Base-by-base conservation (phyloP, 768 basidiomycete species). In the Leccinellum luteum region DNA sequence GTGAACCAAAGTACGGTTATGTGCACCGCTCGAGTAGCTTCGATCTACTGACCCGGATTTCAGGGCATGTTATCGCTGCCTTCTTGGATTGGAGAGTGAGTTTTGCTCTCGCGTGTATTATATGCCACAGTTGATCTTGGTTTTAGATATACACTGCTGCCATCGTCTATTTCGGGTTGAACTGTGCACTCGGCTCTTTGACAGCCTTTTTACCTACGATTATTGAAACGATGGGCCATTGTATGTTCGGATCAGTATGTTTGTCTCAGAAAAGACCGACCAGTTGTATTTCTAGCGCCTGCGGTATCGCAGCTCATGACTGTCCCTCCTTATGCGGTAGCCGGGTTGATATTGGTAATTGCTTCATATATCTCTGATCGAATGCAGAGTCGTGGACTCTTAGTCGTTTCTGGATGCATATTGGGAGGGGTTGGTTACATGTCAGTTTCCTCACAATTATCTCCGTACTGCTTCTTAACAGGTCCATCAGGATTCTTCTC, bases 131-230 rank as follows among this genome's bases (percentile, higher is more conserved):
- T 54, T 72, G 41, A 72, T 43, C 43, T 19, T 28, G 0, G 1
- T n/a, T 41, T 41, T 41, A 72, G 71, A 64, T 80, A n/a, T 81
- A 82, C 50, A 57, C 73, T 9, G 80, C 73, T n/a, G 79, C 79
- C 1, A 61, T 79, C 28, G 72, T 81, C 27, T 79, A 77, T 63
- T 80, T 81, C 56, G 81, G 76, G 15, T 69, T 77, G 6, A 79
- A 80, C 60, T 75, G 74, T 52, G 78, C 82, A 9, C 71, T 81
- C 0, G 76, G 79, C 14, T 81, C 82, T 8, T 73, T 79, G 10
- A 76, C 78, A 4, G 79, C 82, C 2, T 84, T 84, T 69, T 68
- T 84, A 21, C 82, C 82, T 3, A 83, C 81, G 0, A 82, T 84
- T 62, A 80, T 84, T 30, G 74, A 71, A 57, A 81, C 79, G 0